Evolutionary conservation across 768 basidiomycete species (phyloP).

Genomic region (Suillus occidentalis): DNA sequence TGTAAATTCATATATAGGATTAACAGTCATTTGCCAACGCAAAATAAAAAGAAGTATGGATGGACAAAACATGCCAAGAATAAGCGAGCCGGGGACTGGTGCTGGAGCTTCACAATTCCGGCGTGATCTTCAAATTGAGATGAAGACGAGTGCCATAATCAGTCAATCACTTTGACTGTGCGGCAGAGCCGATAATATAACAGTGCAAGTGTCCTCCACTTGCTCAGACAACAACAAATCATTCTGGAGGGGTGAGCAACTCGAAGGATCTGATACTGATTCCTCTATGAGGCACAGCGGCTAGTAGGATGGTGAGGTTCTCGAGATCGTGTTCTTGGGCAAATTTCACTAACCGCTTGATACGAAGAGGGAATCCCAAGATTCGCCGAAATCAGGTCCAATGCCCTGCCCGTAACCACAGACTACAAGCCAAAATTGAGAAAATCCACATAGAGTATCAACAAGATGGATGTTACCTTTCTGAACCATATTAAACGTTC

Average conservation of each 20-base stretch:
- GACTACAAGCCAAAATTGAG: slow-evolving; percentile 37
- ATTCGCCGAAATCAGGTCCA: slow-evolving; percentile 50
- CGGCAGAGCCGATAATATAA: slow-evolving; percentile 14
- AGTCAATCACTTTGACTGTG: not conserved
- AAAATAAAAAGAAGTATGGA: too few relatives aligned
- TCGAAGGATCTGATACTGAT: slow-evolving; percentile 24
- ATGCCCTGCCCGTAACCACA: slow-evolving; percentile 55
- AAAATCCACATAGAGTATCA: not conserved
- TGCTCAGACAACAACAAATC: slow-evolving; percentile 49
- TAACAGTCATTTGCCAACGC: too few relatives aligned
- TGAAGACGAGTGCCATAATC: not conserved
- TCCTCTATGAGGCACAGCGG: slow-evolving; percentile 39
- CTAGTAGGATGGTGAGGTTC: slow-evolving; percentile 40
- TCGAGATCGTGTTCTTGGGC: not conserved
- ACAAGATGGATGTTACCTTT: slow-evolving; percentile 49
- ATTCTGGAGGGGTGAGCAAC: slow-evolving; percentile 41
- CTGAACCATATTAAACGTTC: slow-evolving; percentile 67
- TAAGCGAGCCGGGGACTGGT: not conserved
- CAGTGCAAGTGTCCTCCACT: slow-evolving; percentile 50
- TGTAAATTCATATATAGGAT: too few relatives aligned
- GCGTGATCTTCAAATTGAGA: not conserved
- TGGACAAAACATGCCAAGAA: not conserved
- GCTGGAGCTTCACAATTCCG: not conserved
- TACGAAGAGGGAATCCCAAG: slow-evolving; percentile 17
- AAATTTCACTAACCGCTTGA: slow-evolving; percentile 15